Evolutionary conservation across 306 rosid species (phyloP).

Genomic region (Castanea mollissima): DNA sequence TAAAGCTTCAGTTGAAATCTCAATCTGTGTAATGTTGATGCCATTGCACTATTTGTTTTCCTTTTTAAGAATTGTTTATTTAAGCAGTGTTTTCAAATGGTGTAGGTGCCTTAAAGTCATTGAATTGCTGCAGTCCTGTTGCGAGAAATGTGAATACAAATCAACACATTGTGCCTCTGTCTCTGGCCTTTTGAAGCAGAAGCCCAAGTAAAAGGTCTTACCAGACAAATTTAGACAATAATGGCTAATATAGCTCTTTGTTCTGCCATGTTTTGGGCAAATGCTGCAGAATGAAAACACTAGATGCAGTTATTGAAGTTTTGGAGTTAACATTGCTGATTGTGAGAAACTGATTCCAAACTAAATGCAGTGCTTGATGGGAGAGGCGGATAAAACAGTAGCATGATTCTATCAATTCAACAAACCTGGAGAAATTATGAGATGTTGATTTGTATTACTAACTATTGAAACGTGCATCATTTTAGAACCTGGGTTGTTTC

Average conservation of each 20-base stretch:
- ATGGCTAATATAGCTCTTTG: background rate
- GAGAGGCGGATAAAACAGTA: background rate
- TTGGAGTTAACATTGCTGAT: background rate
- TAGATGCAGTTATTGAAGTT: background rate
- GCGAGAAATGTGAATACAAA: slow-evolving; percentile 65
- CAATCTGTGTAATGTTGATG: slow-evolving; percentile 6
- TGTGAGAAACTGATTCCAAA: background rate
- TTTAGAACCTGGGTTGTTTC: too few species aligned
- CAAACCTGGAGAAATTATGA: background rate
- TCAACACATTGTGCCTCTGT: slow-evolving; percentile 94
- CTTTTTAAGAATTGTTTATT: background rate
- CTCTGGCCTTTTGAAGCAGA: slow-evolving; percentile 75
- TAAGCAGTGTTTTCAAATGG: slow-evolving; percentile 5
- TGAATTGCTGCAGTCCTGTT: slow-evolving; percentile 68
- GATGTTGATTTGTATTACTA: background rate
- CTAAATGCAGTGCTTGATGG: background rate
- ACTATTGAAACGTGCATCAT: background rate
- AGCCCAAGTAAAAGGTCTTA: slow-evolving; percentile 35
- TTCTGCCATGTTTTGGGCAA: background rate
- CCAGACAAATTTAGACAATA: background rate
- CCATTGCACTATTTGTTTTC: background rate
- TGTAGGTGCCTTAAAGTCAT: slow-evolving; percentile 67
- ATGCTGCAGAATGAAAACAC: background rate
- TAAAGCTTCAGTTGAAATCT: background rate
- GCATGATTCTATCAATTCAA: background rate